phyloP scores from a whole-genome alignment of 352 stramenopile species.

The Sclerospora graminicola region DNA sequence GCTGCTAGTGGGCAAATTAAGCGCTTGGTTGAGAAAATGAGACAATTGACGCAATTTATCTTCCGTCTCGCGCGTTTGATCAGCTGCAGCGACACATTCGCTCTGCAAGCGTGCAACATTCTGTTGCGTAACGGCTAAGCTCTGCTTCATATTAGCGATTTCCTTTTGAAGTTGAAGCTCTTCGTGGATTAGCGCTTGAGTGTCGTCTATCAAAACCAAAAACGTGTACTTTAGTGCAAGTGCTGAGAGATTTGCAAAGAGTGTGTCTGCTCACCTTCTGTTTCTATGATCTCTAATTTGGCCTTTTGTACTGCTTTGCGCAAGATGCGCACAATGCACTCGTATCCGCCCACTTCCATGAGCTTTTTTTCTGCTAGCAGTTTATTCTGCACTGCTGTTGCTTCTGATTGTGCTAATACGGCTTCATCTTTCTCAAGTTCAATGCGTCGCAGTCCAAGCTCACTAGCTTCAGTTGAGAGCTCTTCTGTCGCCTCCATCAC shows the following conservation, averaged over 20 bases:
- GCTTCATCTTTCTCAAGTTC: slow-evolving; percentile 56
- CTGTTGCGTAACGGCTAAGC: too few species aligned
- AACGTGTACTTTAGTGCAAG: too few species aligned
- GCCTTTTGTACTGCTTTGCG: slow-evolving; percentile 38
- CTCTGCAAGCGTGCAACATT: too few species aligned
- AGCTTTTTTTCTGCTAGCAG: slow-evolving; percentile 47
- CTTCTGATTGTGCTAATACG: slow-evolving; percentile 31
- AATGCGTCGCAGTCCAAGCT: slow-evolving; percentile 38
- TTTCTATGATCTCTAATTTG: slow-evolving; percentile 42
- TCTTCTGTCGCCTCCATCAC: slow-evolving; percentile 35
- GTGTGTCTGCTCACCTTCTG: slow-evolving; percentile 19
- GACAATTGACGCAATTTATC: too few species aligned
- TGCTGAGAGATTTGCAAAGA: background rate
- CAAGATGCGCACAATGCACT: slow-evolving; percentile 42
- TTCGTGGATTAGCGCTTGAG: slow-evolving; percentile 29
- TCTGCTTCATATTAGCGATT: slow-evolving; percentile 26
- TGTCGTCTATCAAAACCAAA: slow-evolving; percentile 43
- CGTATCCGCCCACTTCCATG: slow-evolving; percentile 52
- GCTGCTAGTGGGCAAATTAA: too few species aligned
- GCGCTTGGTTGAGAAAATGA: too few species aligned
- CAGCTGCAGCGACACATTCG: too few species aligned
- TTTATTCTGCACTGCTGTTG: slow-evolving; percentile 39
- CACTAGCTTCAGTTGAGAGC: slow-evolving; percentile 38
- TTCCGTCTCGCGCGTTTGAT: too few species aligned
- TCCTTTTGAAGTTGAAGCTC: slow-evolving; percentile 47